Base-by-base conservation (phyloP, 495 filamentous ascomycete species). In the Penicillium coffeae region DNA sequence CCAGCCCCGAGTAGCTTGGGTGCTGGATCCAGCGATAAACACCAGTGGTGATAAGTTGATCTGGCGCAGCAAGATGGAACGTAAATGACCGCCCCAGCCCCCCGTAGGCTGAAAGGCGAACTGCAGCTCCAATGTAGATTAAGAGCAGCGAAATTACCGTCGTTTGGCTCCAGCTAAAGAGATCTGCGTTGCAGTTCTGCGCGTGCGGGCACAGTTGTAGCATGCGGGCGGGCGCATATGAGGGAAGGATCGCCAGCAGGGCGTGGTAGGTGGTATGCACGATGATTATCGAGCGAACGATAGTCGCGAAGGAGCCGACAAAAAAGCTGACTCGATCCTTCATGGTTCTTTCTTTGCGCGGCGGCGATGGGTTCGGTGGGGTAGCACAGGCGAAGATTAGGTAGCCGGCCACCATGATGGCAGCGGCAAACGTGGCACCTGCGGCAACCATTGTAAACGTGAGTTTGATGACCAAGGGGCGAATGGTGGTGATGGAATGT, bases 11-110 rank as follows among this genome's bases (percentile, higher is more conserved):
- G 27, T 78, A 80, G 37, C 73, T 74, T 3, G 75, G 72, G 50
- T 80, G 71, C 46, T 75, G 75, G 10, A 78, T 52, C 49, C 65
- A 74, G 12, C 47, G 44, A 45, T 77, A 77, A 12, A 77, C 47
- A 0, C 75, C 75, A 1, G 53, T 59, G 2, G 71, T 77, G 2
- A 66, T 59, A 12, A 78, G 60, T 2, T 52, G 47, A 39, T 69
- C 68, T 16, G 77, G 76, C 32, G 63, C 52, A 12, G 70, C 62
- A 3, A 78, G 64, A 18, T 62, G 55, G 45, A 76, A 78, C 1
- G 77, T 78, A 36, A 80, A 77, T 30, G 74, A 68, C 12, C 51
- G 56, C 1, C 75, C 76, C 0, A 79, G 66, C 1, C 60, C 38
- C 0, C 56, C 48, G 34, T 70, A 76, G 1, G 69, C 59, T 0